These are phyloP conservation scores for Pseudocercospora musae DNA, from an alignment of 2,329 filamentous ascomycete genomes.

Conservation along the genomic window DNA sequence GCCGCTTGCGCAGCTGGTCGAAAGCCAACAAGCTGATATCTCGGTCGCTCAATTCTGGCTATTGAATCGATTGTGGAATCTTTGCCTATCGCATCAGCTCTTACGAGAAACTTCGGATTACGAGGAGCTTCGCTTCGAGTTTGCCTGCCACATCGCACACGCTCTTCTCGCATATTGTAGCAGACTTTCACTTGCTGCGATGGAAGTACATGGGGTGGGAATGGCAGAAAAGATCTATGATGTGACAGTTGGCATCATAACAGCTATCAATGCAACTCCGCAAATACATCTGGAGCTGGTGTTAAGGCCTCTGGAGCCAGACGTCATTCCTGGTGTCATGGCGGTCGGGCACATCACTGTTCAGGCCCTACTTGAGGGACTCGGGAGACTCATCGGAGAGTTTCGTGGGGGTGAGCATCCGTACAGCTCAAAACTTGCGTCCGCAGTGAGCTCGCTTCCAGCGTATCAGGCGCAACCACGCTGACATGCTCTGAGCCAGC, in stretches of 20 bases:
- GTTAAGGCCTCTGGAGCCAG: slow-evolving; percentile 9
- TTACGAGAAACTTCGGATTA: slow-evolving; percentile 37
- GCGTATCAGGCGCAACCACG: not conserved
- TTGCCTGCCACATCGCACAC: slow-evolving; percentile 37
- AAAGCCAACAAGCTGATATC: slow-evolving; percentile 44
- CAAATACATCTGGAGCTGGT: slow-evolving; percentile 17
- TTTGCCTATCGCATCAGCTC: slow-evolving; percentile 42
- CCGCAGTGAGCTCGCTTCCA: slow-evolving; percentile 10
- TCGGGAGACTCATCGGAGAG: slow-evolving; percentile 19
- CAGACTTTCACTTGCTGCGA: slow-evolving; percentile 34
- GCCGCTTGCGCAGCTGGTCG: slow-evolving; percentile 26
- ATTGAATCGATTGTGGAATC: slow-evolving; percentile 42
- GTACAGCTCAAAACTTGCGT: slow-evolving; percentile 20
- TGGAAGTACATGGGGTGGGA: slow-evolving; percentile 44
- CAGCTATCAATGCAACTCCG: slow-evolving; percentile 20
- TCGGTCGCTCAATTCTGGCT: slow-evolving; percentile 45
- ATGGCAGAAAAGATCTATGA: slow-evolving; percentile 42
- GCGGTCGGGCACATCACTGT: not conserved
- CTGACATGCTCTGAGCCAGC: not conserved
- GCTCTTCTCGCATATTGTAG: slow-evolving; percentile 37
- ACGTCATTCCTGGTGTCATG: slow-evolving; percentile 13
- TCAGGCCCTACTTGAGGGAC: slow-evolving; percentile 14
- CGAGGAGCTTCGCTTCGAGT: slow-evolving; percentile 38
- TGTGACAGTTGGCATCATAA: slow-evolving; percentile 32
- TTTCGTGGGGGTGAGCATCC: slow-evolving; percentile 25